Percentiles rank a stretch among this genome's conserved stretches.
phyloP scores from a whole-genome alignment of 257 asterid genomes.

The Echium plantagineum region DNA sequence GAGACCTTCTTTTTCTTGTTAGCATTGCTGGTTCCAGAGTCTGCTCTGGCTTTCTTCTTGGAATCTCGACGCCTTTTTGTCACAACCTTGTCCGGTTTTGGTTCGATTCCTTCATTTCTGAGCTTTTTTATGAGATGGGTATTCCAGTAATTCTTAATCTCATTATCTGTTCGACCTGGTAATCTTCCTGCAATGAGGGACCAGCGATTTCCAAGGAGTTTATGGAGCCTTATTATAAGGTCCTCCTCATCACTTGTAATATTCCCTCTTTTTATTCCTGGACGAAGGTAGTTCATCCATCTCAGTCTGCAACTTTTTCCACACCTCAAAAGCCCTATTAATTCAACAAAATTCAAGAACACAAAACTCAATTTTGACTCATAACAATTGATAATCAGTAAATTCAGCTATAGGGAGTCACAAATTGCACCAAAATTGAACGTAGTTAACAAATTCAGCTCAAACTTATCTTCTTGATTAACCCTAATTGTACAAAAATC shows the following conservation, averaged over 20 bases:
- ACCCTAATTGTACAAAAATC: not conserved
- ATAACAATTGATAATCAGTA: not conserved
- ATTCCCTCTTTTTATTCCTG: conserved; percentile 63
- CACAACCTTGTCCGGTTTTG: conserved; percentile 6
- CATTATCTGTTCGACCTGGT: conserved; percentile 78
- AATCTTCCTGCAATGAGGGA: conserved; percentile 65
- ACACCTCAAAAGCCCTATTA: conserved; percentile 48
- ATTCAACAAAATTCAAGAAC: not conserved
- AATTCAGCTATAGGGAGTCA: not conserved
- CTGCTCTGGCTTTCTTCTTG: conserved; percentile 1
- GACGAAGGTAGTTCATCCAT: conserved; percentile 80
- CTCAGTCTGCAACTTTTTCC: conserved; percentile 73
- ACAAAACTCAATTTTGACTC: too few relatives aligned
- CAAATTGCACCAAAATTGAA: not conserved
- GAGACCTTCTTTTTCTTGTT: not conserved
- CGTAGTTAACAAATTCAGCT: too few relatives aligned
- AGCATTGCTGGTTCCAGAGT: not conserved
- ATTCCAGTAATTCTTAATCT: conserved; percentile 69
- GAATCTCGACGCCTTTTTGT: not conserved
- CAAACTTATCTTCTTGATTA: not conserved
- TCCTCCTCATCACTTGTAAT: conserved; percentile 55
- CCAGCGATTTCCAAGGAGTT: conserved; percentile 67
- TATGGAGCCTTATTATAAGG: conserved; percentile 47
- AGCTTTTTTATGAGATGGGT: conserved; percentile 45
- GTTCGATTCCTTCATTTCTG: conserved; percentile 11